Conservation (phyloP, 2,329 filamentous ascomycete genomes). For the Colletotrichum somersetense region DNA sequence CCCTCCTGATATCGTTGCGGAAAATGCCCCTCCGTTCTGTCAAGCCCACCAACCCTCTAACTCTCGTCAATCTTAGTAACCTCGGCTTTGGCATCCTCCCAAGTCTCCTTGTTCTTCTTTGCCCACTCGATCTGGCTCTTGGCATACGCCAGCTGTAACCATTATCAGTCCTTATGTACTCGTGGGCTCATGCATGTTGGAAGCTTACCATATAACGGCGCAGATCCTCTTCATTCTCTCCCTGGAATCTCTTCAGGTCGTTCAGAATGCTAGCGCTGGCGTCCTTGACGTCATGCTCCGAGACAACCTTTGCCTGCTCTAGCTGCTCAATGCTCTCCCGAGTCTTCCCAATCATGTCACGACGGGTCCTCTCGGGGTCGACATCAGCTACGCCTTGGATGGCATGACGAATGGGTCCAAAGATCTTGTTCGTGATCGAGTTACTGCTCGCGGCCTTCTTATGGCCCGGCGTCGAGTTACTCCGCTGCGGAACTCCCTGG, state of each 20-base stretch:
- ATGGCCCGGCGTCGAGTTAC: slow-evolving; percentile 65
- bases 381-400: slow-evolving; percentile 97
- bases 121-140: slow-evolving; percentile 96
- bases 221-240: slow-evolving; percentile 94
- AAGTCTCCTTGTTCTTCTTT: slow-evolving; percentile 88
- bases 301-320: slow-evolving; percentile 89
- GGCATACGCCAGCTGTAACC: slow-evolving; percentile 83
- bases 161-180: not conserved
- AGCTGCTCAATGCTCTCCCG: slow-evolving; percentile 87
- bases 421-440: slow-evolving; percentile 93
- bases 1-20: slow-evolving; percentile 28
- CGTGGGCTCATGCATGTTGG: not conserved
- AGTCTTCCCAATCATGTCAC: slow-evolving; percentile 96
- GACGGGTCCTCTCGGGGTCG: slow-evolving; percentile 90
- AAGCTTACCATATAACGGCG: slow-evolving; percentile 91
- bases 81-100: slow-evolving; percentile 90
- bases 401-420: slow-evolving; percentile 93
- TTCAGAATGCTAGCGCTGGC: slow-evolving; percentile 89
- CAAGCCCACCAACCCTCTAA: slow-evolving; percentile 47
- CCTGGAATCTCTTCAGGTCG: slow-evolving; percentile 92
- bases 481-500: slow-evolving; percentile 75
- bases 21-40: slow-evolving; percentile 6
- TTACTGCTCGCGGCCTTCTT: slow-evolving; percentile 87
- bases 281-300: slow-evolving; percentile 92
- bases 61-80: slow-evolving; percentile 86